Percentiles rank a stretch among this genome's conserved stretches.
Evolutionary conservation across 73 alveolate species (phyloP).

Genomic region (Effrenium voratum): DNA sequence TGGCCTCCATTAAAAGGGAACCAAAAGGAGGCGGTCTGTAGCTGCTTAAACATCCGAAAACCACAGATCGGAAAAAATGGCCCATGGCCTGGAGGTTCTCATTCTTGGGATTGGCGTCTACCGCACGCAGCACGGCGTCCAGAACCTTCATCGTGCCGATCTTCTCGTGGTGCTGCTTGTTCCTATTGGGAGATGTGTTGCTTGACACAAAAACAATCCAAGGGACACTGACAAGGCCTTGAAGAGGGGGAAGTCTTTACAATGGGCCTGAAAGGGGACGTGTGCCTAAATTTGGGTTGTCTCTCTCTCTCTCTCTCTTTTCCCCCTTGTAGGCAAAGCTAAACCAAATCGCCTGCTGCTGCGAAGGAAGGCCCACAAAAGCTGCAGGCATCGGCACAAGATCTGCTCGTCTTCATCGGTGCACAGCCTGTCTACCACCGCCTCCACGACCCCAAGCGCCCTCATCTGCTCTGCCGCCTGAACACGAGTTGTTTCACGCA

Average conservation of each 20-base stretch:
- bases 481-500: no score
- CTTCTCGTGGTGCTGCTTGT: background rate
- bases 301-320: no score
- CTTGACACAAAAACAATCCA: no score
- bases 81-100: background rate
- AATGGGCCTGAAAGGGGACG: no score
- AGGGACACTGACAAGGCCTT: no score
- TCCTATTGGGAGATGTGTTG: background rate
- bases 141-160: slow-evolving; percentile 13
- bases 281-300: no score
- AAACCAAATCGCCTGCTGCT: no score
- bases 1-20: no score
- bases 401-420: background rate
- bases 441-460: background rate
- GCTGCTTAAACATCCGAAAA: background rate
- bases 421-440: slow-evolving; percentile 4
- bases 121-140: slow-evolving; percentile 16
- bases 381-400: slow-evolving; percentile 49
- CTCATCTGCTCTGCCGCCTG: slow-evolving; percentile 13
- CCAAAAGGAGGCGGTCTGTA: background rate
- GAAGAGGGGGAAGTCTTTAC: no score
- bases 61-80: background rate
- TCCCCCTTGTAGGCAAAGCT: no score
- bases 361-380: slow-evolving; percentile 45
- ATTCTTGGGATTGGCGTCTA: background rate